Conservation (phyloP, 2,329 filamentous ascomycete species). For the Colletotrichum sp. region DNA sequence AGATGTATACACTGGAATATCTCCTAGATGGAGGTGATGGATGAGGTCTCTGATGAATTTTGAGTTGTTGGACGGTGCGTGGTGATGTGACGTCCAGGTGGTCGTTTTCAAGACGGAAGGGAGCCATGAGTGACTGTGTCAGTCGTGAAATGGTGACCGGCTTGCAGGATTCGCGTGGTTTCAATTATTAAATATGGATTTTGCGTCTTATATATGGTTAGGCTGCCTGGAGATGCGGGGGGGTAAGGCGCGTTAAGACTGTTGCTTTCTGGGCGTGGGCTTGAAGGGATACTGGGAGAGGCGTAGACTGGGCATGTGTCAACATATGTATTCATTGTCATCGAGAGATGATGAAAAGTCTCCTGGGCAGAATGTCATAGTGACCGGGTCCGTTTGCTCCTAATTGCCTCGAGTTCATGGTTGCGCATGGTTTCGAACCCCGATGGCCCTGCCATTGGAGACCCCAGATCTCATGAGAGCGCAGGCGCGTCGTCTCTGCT, state of each 20-base stretch:
- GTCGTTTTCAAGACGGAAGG: no score
- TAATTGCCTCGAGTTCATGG: no score
- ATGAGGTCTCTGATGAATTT: fast-evolving
- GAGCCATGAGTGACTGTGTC: background rate
- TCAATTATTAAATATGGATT: fast-evolving
- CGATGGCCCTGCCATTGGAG: no score
- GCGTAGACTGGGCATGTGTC: background rate
- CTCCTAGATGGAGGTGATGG: background rate
- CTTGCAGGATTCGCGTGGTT: background rate
- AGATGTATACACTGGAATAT: background rate
- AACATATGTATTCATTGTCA: background rate
- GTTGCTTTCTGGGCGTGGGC: background rate
- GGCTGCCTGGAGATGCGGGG: background rate
- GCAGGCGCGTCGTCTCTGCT: no score
- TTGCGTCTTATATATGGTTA: background rate
- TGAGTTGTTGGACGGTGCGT: background rate
- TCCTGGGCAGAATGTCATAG: no score
- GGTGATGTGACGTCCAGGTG: no score
- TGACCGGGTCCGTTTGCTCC: no score
- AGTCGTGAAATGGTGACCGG: no score
- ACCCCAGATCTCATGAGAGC: no score
- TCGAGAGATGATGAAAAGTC: no score
- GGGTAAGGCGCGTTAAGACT: background rate
- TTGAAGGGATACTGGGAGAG: background rate
- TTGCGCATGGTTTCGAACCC: no score